phyloP scores from a whole-genome alignment of 768 basidiomycete species.

The Suillus subalutaceus region DNA sequence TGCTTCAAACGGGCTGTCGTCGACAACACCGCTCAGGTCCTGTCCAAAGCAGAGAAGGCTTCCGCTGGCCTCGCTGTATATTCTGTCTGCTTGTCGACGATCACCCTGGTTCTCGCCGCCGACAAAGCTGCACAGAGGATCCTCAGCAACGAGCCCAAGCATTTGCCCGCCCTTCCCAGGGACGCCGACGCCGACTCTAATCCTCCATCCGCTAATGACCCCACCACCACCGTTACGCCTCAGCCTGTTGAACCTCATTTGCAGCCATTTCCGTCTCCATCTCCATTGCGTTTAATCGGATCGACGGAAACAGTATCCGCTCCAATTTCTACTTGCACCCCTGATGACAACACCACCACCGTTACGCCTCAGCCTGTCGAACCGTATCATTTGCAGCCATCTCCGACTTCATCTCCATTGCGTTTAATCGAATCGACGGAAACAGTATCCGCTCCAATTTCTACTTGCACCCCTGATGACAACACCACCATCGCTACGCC shows the following conservation, averaged over 20 bases:
- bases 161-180: background rate
- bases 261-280: background rate
- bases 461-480: no score
- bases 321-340: background rate
- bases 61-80: background rate
- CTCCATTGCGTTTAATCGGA: background rate
- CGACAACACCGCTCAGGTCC: background rate
- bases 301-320: background rate
- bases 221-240: background rate
- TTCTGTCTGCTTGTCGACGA: background rate
- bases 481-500: no score
- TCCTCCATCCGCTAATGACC: background rate
- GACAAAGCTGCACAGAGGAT: background rate
- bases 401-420: no score
- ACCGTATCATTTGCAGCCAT: no score
- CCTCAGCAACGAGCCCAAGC: background rate
- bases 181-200: background rate
- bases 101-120: background rate
- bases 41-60: background rate
- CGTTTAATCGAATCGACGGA: no score
- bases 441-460: no score
- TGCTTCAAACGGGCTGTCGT: background rate
- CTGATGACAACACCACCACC: background rate
- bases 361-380: no score
- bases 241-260: background rate